A percentile compares a stretch with the other conserved stretches of the same genome.
phyloP scores from a whole-genome alignment of 2,329 filamentous ascomycete species.

The Shiraia sp. region DNA sequence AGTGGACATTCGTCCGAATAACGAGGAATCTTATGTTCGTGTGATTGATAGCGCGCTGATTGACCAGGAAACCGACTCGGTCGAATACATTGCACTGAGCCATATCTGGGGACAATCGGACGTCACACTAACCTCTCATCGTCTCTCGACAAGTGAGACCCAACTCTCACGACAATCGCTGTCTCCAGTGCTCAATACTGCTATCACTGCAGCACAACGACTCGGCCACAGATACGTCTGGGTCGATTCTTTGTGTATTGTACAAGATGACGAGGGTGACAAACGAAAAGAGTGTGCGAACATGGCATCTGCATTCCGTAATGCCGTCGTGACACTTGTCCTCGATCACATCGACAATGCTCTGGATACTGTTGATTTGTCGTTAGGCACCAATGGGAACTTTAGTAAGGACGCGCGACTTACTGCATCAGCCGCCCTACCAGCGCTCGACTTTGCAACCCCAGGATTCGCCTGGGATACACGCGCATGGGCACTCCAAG shows the following conservation, averaged over 20 bases:
- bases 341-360: conserved; percentile 14
- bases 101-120: conserved; percentile 29
- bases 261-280: conserved; percentile 38
- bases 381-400: background rate
- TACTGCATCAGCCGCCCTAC: conserved; percentile 16
- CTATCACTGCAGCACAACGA: conserved; percentile 27
- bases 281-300: conserved; percentile 33
- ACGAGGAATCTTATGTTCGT: conserved; percentile 16
- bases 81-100: conserved; percentile 36
- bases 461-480: conserved; percentile 41
- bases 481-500: conserved; percentile 42
- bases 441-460: conserved; percentile 14
- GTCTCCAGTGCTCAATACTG: conserved; percentile 27
- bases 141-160: conserved; percentile 15
- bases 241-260: conserved; percentile 40
- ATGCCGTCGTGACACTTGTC: conserved; percentile 38
- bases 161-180: conserved; percentile 23
- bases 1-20: conserved; percentile 30
- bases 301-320: conserved; percentile 41
- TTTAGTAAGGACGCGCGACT: conserved; percentile 1
- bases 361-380: background rate
- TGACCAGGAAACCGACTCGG: conserved; percentile 1
- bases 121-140: conserved; percentile 22
- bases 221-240: conserved; percentile 41
- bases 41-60: conserved; percentile 29